Evolutionary conservation across 202 grass and related monocot species (phyloP), one percentile per base, ranked within the genome.

Genomic region (Hordeum pubiflorum): DNA sequence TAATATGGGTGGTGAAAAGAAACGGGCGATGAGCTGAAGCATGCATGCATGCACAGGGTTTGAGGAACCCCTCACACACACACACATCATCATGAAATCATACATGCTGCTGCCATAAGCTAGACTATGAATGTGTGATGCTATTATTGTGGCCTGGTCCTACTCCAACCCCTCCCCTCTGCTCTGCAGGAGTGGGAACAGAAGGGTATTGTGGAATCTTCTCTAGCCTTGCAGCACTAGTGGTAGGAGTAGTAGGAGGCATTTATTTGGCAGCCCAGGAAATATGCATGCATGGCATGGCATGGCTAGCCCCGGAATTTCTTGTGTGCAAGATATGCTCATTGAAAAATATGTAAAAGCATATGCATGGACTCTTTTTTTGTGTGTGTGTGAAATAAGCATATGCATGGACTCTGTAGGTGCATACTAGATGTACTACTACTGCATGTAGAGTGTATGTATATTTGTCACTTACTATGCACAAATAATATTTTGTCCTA

Each of bases 171-270:
- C 58, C 84, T 79, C 69, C 15, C 33, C 69, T 48, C 69, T 50
- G 14, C 69, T 72, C 69, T 72, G 22, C 69, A 89, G 81, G 73
- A 85, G 73, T 83, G 80, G 83, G 88, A 86, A 83, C 79, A 71
- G 75, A 62, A 90, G 75, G 79, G 86, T 90, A 80, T 83, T 56
- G 82, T 83, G 88, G 80, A 86, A 82, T 83, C 75, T 86, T 83
- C 79, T 86, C 54, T 74, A n/a, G 61, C 50, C 22, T 38, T 61
- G 23, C 80, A 69, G 71, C 72, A 1, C 75, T n/a, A 50, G 14
- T 14, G 43, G 38, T 44, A 44, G 31, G 6, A 33, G 64, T 22
- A 36, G 68, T 36, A 58, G 64, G 69, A 79, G 79, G 75, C 75
- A 86, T 86, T 90, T 83, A 89, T 79, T 78, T 89, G 68, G 33